Evolutionary conservation across 163 green algal species (phyloP), one percentile per base, ranked within the genome.

Genomic region (Chlamydomonas reinhardtii): DNA sequence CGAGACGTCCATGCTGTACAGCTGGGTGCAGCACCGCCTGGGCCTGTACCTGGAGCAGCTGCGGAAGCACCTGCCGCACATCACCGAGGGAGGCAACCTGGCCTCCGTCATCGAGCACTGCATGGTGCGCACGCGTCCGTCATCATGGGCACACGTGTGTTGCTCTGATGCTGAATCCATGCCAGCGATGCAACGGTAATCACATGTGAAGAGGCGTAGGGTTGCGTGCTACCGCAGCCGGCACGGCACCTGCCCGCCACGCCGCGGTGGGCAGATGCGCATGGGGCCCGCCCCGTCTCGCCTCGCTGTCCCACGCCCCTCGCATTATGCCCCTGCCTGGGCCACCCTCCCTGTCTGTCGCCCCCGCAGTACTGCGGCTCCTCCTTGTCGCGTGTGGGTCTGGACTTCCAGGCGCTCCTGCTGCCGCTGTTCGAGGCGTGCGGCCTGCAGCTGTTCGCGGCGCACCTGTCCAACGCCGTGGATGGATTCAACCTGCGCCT

Each of bases 361-460:
- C 17, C 17, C 17, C 27, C 27, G 71, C 88, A 92, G 80, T 99
- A 99, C 92, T 98, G 95, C 85, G 97, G 97, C 32, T 95, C 95
- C 70, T 96, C 91, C 59, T 93, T 99, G 56, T 95, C 92, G 15
- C 92, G 98, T 4, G 98, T 99, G 34, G 98, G 98, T 0, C 88
- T 99, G 70, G 98, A 99, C 93, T 98, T 99, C 87, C 88, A 90
- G 71, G 92, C 88, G 35, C 88, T 99, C 81, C 92, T 99, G 74
- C 89, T 93, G 73, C 95, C 96, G 8, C 72, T 98, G 73, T 99
- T 99, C 82, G 95, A 99, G 93, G 77, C 89, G 77, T 95, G 92
- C 73, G 85, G 93, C 22, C 75, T 95, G 66, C 73, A 76, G 48
- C 61, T 98, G 59, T 98, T 98, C 75, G 72, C 87, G 27, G 78